Evolutionary conservation across 352 stramenopile species (phyloP).

Genomic region (Pythium diclinum): DNA sequence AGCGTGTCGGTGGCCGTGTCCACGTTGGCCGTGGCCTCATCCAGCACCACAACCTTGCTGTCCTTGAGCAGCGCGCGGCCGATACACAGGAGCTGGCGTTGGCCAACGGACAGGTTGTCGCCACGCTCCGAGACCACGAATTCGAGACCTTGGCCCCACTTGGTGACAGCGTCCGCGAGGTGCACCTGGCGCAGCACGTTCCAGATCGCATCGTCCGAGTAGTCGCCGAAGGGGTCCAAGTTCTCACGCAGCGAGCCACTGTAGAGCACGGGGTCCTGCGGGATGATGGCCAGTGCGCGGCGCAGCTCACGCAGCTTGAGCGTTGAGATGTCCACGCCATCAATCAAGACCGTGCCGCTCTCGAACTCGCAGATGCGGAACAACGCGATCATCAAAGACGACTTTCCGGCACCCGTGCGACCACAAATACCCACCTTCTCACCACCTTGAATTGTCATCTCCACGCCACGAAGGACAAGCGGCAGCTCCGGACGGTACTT

Average conservation of each 20-base stretch:
- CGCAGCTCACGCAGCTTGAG: conserved; percentile 78
- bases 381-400: conserved; percentile 74
- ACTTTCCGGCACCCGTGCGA: conserved; percentile 34
- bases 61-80: conserved; percentile 88
- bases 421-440: conserved; percentile 46
- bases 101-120: conserved; percentile 52
- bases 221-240: conserved; percentile 84
- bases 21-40: conserved; percentile 91
- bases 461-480: conserved; percentile 23
- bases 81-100: conserved; percentile 93
- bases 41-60: conserved; percentile 91
- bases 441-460: conserved; percentile 26
- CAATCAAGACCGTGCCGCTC: conserved; percentile 69
- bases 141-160: conserved; percentile 25
- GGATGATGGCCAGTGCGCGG: conserved; percentile 77
- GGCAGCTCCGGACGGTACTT: conserved; percentile 39
- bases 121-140: not conserved
- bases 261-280: conserved; percentile 90
- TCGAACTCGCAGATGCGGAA: conserved; percentile 81
- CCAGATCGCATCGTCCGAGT: conserved; percentile 55
- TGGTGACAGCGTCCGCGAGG: conserved; percentile 45
- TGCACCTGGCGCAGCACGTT: conserved; percentile 59
- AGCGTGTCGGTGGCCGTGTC: conserved; percentile 58
- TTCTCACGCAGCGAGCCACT: conserved; percentile 82
- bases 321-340: conserved; percentile 78